Percentiles rank a stretch among this genome's conserved stretches.
Evolutionary conservation across 1,139 yeast genomes (phyloP).

Genomic region (Hyphopichia wangnamkhiaoensis): DNA sequence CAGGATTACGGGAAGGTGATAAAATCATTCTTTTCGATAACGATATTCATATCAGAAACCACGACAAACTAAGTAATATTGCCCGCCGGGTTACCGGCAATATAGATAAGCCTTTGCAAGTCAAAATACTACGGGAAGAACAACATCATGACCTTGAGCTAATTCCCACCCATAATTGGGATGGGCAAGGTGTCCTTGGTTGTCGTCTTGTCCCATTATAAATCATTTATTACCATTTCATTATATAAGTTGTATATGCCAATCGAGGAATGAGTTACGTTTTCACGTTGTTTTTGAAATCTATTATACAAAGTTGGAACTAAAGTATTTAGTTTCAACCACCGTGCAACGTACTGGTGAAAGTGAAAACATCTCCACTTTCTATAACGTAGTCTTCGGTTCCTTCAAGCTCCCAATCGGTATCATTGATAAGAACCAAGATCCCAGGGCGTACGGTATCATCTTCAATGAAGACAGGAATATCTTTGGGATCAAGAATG

Average conservation of each 20-base stretch:
- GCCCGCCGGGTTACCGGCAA: slow-evolving; percentile 30
- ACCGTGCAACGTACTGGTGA: slow-evolving; percentile 94
- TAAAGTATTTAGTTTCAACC: slow-evolving; percentile 50
- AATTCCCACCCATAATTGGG: slow-evolving; percentile 62
- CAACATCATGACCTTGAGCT: slow-evolving; percentile 30
- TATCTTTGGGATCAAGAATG: slow-evolving; percentile 62
- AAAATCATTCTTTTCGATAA: slow-evolving; percentile 51
- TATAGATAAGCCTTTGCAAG: slow-evolving; percentile 28
- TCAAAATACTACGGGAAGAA: slow-evolving; percentile 36
- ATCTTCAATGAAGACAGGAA: slow-evolving; percentile 78
- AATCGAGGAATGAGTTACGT: background rate
- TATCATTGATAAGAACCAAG: slow-evolving; percentile 84
- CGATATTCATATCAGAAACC: slow-evolving; percentile 53
- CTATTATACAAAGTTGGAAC: background rate
- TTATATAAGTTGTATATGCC: slow-evolving; percentile 2
- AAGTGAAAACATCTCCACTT: slow-evolving; percentile 75
- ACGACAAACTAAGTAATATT: slow-evolving; percentile 43
- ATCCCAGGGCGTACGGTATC: slow-evolving; percentile 87
- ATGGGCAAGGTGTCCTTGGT: slow-evolving; percentile 73
- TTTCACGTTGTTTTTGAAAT: background rate
- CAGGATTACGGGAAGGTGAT: slow-evolving; percentile 50
- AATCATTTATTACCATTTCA: background rate
- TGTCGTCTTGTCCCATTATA: slow-evolving; percentile 60
- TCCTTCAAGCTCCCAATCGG: slow-evolving; percentile 97
- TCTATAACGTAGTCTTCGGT: slow-evolving; percentile 78